Conservation (phyloP, 768 basidiomycete genomes). For the Russula compacta region DNA sequence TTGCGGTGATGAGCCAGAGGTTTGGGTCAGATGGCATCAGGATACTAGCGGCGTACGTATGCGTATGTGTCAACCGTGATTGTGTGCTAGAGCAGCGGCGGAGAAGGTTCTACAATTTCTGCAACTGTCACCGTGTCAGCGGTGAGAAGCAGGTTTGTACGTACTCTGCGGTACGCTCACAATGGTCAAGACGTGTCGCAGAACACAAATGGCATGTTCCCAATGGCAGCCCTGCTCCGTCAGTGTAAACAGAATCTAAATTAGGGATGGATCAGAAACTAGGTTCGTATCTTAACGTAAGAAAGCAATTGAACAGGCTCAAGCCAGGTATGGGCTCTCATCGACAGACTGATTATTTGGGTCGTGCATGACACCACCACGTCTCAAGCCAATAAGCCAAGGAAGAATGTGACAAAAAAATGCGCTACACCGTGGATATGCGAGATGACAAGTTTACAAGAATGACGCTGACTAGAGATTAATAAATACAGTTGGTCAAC, state of each 20-base stretch:
- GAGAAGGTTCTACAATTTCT: neutral
- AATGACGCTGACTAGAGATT: constrained; percentile 8
- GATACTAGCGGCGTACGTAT: neutral
- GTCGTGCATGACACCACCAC: neutral
- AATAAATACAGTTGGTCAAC: constrained; percentile 15
- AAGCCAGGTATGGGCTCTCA: neutral
- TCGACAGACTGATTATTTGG: neutral
- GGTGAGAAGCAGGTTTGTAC: constrained; percentile 7
- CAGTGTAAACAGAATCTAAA: neutral
- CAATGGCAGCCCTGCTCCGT: neutral
- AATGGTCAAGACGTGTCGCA: neutral
- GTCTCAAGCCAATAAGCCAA: neutral
- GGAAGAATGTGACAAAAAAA: constrained; percentile 3
- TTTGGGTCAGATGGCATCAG: neutral
- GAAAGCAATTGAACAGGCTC: neutral
- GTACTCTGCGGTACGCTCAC: constrained; percentile 2
- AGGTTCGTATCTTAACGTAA: constrained; percentile 3
- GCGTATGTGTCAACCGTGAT: neutral
- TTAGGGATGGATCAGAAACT: neutral
- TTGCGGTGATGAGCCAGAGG: neutral
- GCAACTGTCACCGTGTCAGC: constrained; percentile 2
- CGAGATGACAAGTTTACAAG: constrained; percentile 14
- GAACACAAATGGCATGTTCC: neutral
- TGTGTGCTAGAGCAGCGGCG: neutral
- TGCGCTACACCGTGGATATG: constrained; percentile 7